A percentile compares a stretch with the other conserved stretches of the same genome.
Conservation (phyloP, 805 yeast species). For the Saturnispora galanensis region DNA sequence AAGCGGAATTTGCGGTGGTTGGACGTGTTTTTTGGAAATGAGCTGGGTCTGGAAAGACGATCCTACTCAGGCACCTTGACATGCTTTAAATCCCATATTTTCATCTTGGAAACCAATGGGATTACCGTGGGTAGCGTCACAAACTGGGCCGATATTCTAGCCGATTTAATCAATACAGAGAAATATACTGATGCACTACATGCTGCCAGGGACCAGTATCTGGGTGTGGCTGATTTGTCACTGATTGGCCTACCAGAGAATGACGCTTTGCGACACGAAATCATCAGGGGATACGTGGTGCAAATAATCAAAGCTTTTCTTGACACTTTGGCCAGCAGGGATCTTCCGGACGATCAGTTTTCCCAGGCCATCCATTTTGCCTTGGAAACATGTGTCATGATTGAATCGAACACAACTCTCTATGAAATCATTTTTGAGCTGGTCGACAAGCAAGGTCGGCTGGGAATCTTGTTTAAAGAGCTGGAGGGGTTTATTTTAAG, state of each 20-base stretch:
- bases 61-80: conserved; percentile 26
- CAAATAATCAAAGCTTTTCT: conserved; percentile 48
- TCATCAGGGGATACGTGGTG: conserved; percentile 45
- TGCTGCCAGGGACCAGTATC: conserved; percentile 43
- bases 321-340: conserved; percentile 25
- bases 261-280: conserved; percentile 31
- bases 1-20: conserved; percentile 29
- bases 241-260: conserved; percentile 49
- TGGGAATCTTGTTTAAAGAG: conserved; percentile 37
- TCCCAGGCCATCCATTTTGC: conserved; percentile 28
- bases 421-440: conserved; percentile 39
- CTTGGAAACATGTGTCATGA: conserved; percentile 33
- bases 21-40: conserved; percentile 9
- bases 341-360: conserved; percentile 12
- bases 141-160: conserved; percentile 61
- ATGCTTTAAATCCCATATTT: conserved; percentile 36
- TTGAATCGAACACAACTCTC: conserved; percentile 25
- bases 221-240: conserved; percentile 39
- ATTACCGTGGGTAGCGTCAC: conserved; percentile 47
- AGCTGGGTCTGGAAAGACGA: conserved; percentile 11
- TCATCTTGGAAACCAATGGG: conserved; percentile 44
- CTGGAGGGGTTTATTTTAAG: conserved; percentile 44
- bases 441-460: conserved; percentile 27
- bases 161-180: conserved; percentile 37
- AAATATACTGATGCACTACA: conserved; percentile 48